phyloP scores from a whole-genome alignment of 148 eudicot genomes.

The Camellia granthamiana region DNA sequence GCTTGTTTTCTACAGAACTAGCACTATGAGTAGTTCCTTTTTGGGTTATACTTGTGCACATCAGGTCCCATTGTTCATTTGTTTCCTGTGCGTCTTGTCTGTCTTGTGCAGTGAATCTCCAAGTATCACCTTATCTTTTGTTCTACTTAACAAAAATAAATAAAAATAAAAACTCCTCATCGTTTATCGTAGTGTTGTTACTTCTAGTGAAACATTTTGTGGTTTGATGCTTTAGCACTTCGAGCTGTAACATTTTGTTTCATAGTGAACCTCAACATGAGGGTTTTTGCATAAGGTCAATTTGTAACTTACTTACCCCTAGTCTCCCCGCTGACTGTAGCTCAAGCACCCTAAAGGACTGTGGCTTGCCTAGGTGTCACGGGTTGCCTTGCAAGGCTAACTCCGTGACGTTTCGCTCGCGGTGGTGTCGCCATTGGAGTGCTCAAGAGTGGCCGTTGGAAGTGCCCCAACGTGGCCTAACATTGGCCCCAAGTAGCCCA shows the following conservation, averaged over 20 bases:
- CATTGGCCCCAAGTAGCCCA: too few species aligned
- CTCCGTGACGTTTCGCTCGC: too few species aligned
- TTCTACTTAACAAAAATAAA: too few species aligned
- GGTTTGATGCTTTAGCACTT: neutral
- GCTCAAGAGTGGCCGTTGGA: too few species aligned
- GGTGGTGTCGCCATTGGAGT: too few species aligned
- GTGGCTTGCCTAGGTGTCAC: too few species aligned
- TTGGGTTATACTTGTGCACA: neutral
- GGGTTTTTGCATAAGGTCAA: too few species aligned
- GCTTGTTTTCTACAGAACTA: neutral
- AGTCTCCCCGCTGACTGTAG: neutral
- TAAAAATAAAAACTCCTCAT: too few species aligned
- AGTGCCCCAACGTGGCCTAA: too few species aligned
- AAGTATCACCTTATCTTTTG: neutral
- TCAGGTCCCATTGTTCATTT: neutral
- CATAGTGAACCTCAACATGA: neutral
- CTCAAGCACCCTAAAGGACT: too few species aligned
- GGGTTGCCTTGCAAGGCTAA: too few species aligned
- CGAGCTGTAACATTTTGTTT: neutral
- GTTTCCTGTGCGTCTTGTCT: neutral
- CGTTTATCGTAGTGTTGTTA: neutral
- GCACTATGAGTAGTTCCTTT: neutral
- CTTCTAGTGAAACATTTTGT: neutral
- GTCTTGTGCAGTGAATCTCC: neutral
- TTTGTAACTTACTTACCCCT: neutral